Conservation (phyloP, 1,284 basidiomycete genomes). For the Moesziomyces sp. region DNA sequence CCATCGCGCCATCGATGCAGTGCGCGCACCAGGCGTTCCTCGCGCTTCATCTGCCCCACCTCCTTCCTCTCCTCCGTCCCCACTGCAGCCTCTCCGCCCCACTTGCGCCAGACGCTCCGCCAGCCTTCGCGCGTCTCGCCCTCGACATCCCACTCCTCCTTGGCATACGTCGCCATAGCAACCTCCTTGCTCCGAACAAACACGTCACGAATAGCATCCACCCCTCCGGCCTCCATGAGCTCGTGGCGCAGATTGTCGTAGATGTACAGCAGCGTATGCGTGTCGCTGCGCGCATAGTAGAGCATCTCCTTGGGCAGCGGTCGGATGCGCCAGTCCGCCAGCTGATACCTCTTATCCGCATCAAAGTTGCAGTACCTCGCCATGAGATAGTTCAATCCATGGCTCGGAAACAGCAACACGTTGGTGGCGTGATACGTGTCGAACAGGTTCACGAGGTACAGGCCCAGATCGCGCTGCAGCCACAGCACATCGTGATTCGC, state of each 20-base stretch:
- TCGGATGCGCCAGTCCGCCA: conserved; percentile 94
- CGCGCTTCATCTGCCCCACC: conserved; percentile 60
- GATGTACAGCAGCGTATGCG: conserved; percentile 91
- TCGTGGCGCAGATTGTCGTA: conserved; percentile 92
- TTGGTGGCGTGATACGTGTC: conserved; percentile 96
- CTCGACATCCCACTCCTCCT: conserved; percentile 62
- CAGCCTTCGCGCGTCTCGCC: conserved; percentile 62
- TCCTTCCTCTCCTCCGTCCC: conserved; percentile 43
- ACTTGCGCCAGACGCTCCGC: conserved; percentile 57
- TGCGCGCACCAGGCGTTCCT: conserved; percentile 74
- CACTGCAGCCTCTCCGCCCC: conserved; percentile 69
- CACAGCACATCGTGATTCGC: conserved; percentile 93
- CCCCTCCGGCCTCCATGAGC: conserved; percentile 71
- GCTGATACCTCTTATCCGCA: conserved; percentile 95
- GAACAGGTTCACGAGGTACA: conserved; percentile 93
- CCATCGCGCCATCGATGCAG: conserved; percentile 88
- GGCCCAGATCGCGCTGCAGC: conserved; percentile 93
- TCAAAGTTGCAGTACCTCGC: conserved; percentile 88
- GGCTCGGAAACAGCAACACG: conserved; percentile 76
- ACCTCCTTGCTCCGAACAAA: conserved; percentile 59
- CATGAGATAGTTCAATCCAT: conserved; percentile 85
- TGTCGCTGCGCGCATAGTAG: conserved; percentile 91
- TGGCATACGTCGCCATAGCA: conserved; percentile 61
- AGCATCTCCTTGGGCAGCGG: conserved; percentile 90
- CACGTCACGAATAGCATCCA: conserved; percentile 69